Percentiles rank a stretch among this genome's conserved stretches.
Evolutionary conservation across 306 rosid genomes (phyloP).

Genomic region (Trifolium pratense): DNA sequence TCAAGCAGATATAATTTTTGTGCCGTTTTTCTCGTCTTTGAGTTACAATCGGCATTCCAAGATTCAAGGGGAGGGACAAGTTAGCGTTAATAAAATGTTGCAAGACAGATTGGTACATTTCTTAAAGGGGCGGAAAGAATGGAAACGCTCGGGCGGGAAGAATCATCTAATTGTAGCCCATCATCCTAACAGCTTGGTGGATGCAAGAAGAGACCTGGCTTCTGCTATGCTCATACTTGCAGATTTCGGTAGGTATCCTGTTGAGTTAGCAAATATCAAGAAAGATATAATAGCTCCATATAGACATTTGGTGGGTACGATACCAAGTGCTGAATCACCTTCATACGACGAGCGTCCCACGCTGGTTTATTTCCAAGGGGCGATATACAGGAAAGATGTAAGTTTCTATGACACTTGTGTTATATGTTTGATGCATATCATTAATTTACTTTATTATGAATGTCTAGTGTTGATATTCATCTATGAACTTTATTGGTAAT

Average conservation of each 20-base stretch:
- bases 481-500: conserved; percentile 4
- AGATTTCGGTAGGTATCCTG: conserved; percentile 94
- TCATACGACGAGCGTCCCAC: conserved; percentile 73
- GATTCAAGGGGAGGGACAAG: conserved; percentile 61
- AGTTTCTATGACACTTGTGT: conserved; percentile 49
- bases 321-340: conserved; percentile 62
- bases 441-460: conserved; percentile 14
- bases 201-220: conserved; percentile 74
- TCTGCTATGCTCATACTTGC: conserved; percentile 94
- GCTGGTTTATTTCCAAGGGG: conserved; percentile 83
- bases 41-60: conserved; percentile 90
- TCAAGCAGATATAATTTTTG: conserved; percentile 82
- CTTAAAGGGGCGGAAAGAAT: conserved; percentile 60
- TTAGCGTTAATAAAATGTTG: conserved; percentile 65
- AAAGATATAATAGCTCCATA: conserved; percentile 95
- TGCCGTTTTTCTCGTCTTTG: conserved; percentile 90
- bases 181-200: conserved; percentile 93
- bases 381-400: conserved; percentile 95
- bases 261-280: conserved; percentile 73
- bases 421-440: conserved; percentile 35
- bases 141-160: conserved; percentile 77
- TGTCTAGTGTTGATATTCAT: background rate
- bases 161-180: conserved; percentile 85
- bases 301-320: conserved; percentile 67
- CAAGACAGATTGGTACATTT: conserved; percentile 75